phyloP scores from a whole-genome alignment of 495 filamentous ascomycete species.

The Penicillium paradoxum region DNA sequence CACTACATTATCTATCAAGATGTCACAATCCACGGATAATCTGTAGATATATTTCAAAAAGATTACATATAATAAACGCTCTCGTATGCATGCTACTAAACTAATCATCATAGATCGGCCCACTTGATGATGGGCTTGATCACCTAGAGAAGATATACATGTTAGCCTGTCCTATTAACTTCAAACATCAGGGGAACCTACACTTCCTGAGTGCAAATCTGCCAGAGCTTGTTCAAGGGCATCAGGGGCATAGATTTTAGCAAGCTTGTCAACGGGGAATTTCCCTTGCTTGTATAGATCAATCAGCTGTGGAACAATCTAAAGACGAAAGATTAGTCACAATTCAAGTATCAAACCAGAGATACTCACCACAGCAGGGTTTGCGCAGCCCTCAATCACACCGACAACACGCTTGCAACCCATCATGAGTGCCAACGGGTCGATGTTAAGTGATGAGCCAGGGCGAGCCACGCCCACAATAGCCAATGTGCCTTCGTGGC shows the following conservation, averaged over 20 bases:
- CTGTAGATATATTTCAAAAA: not conserved
- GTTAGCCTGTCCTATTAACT: not conserved
- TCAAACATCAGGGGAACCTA: not conserved
- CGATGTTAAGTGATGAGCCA: conserved; percentile 25
- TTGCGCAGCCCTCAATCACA: conserved; percentile 25
- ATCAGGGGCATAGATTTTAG: conserved; percentile 27
- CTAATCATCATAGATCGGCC: conserved; percentile 3
- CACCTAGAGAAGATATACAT: not conserved
- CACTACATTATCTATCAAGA: too few relatives aligned
- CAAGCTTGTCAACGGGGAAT: conserved; percentile 39
- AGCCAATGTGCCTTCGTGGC: conserved; percentile 33
- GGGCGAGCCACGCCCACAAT: conserved; percentile 40
- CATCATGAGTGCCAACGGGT: conserved; percentile 25
- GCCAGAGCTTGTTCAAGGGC: conserved; percentile 27
- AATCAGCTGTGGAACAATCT: conserved; percentile 33
- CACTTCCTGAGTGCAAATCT: conserved; percentile 32
- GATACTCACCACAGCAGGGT: conserved; percentile 22
- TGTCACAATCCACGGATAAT: not conserved
- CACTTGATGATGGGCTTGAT: conserved; percentile 24
- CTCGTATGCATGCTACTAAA: not conserved
- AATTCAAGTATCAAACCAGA: not conserved
- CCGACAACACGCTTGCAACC: conserved; percentile 27
- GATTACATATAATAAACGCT: not conserved
- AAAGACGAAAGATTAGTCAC: not conserved
- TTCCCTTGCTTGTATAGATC: conserved; percentile 36